Base-by-base conservation (phyloP, 2,329 filamentous ascomycete genomes). In the Diaporthe helianthi region DNA sequence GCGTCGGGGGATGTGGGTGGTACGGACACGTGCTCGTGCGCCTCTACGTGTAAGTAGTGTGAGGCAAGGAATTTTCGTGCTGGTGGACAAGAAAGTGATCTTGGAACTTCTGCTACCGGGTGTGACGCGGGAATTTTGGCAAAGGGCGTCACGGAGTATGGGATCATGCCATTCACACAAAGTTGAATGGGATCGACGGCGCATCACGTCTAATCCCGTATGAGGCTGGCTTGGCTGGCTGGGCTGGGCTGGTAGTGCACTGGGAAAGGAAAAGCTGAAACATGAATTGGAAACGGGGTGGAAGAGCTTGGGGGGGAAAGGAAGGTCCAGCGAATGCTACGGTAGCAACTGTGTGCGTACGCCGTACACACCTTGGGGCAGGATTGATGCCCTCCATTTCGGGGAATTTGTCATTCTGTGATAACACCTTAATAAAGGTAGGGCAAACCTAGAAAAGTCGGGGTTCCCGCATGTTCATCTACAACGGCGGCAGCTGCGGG, bases 201-300 rank as follows among this genome's bases (percentile, higher is more conserved):
- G 44, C 58, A 61, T 61, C 55, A 38, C 26, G n/a, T 54, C 31
- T 15, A 4, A 9, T 38, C 36, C 13, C 7, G 19, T 58, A 60
- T 63, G 49, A 63, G 58, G 58, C 58, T 63, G 58, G n/a, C n/a
- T n/a, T n/a, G n/a, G n/a, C n/a, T n/a, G n/a, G n/a, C n/a, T n/a
- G n/a, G n/a, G n/a, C n/a, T n/a, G n/a, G n/a, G n/a, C n/a, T n/a
- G n/a, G n/a, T n/a, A n/a, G n/a, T n/a, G n/a, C n/a, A n/a, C n/a
- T n/a, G n/a, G n/a, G n/a, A 29, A 19, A n/a, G 19, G 19, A 15
- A 26, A 58, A 49, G 29, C 58, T 63, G 58, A 63, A 63, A 63
- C 58, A 24, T n/a, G 58, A 22, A 63, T 63, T 44, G 44, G 44
- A 63, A 63, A 63, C 58, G 58, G 4, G 36, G 17, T n/a, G 41